phyloP scores from a whole-genome alignment of 1,139 yeast genomes.

The Chernovozyma sophiae-reginae region DNA sequence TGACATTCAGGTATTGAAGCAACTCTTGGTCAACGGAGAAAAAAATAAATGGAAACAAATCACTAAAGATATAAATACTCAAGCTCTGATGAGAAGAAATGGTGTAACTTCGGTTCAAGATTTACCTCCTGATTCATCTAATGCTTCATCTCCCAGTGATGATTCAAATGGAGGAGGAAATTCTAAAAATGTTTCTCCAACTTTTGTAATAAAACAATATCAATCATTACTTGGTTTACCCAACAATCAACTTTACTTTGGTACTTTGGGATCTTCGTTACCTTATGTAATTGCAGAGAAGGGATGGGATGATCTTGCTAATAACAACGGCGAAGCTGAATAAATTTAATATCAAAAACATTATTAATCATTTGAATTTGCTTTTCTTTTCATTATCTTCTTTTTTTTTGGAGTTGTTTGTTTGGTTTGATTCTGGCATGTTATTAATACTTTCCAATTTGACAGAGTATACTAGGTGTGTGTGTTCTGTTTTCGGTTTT shows the following conservation, averaged over 20 bases:
- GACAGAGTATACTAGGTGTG: too few species aligned
- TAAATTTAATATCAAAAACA: too few species aligned
- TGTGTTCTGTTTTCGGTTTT: too few species aligned
- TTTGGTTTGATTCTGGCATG: too few species aligned
- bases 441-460: too few species aligned
- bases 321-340: background rate
- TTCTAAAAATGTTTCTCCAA: conserved; percentile 39
- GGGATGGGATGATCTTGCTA: conserved; percentile 36
- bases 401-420: too few species aligned
- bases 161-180: conserved; percentile 10
- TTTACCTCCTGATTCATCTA: conserved; percentile 3
- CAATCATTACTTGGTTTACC: conserved; percentile 41
- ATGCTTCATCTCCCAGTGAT: conserved; percentile 8
- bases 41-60: conserved; percentile 47
- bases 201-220: conserved; percentile 43
- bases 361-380: too few species aligned
- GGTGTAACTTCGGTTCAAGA: conserved; percentile 5
- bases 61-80: conserved; percentile 38
- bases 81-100: conserved; percentile 16
- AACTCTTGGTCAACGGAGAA: conserved; percentile 38
- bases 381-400: too few species aligned
- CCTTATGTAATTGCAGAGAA: conserved; percentile 37
- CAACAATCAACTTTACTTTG: conserved; percentile 35
- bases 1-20: conserved; percentile 37
- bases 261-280: conserved; percentile 36